These are phyloP conservation scores for Apophysomyces ossiformis DNA, from an alignment of 371 early-diverging fungal genomes.

Conservation along the genomic window DNA sequence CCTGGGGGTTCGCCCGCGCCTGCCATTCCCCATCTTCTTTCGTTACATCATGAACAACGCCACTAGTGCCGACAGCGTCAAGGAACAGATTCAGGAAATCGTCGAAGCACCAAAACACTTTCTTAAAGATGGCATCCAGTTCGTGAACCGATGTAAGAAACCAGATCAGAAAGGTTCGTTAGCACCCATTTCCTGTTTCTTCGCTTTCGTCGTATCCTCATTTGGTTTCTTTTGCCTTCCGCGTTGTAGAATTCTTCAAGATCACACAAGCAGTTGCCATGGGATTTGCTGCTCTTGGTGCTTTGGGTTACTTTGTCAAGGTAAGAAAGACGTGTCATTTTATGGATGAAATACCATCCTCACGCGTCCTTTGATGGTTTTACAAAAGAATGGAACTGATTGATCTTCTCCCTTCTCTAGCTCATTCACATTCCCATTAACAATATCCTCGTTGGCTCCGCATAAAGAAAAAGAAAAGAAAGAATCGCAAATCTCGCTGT, in stretches of 20 bases:
- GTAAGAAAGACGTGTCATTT: slow-evolving; percentile 24
- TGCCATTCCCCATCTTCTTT: background rate
- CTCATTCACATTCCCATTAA: slow-evolving; percentile 99
- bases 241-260: slow-evolving; percentile 83
- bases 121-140: slow-evolving; percentile 86
- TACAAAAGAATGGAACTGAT: background rate
- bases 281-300: slow-evolving; percentile 98
- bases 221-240: too few species aligned
- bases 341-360: background rate
- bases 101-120: slow-evolving; percentile 91
- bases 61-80: slow-evolving; percentile 49
- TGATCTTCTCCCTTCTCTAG: slow-evolving; percentile 23
- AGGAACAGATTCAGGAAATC: slow-evolving; percentile 59
- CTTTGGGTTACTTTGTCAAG: slow-evolving; percentile 98
- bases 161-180: slow-evolving; percentile 90
- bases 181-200: too few species aligned
- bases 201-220: too few species aligned
- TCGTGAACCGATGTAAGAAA: slow-evolving; percentile 95
- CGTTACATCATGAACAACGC: slow-evolving; percentile 8
- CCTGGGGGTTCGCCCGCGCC: background rate
- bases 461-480: slow-evolving; percentile 37
- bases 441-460: slow-evolving; percentile 94
- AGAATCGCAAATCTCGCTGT: background rate
- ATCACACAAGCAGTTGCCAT: slow-evolving; percentile 94
- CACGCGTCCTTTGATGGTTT: slow-evolving; percentile 12